phyloP scores from a whole-genome alignment of 176 grass and related monocot species.

The Stipa capillata region DNA sequence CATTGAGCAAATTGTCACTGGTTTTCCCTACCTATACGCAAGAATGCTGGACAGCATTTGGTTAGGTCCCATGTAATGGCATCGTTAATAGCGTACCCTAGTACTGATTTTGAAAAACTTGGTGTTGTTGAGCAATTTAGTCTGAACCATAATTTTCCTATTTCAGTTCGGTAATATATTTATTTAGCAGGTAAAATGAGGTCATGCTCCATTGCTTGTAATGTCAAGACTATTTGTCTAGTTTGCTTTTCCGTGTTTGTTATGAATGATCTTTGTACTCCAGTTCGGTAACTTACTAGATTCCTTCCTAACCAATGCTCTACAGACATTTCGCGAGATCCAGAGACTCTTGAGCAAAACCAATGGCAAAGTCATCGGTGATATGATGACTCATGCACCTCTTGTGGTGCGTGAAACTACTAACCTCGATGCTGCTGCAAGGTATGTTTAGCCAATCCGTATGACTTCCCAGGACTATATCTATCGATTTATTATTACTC shows the following conservation, averaged over 20 bases:
- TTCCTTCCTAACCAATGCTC: not conserved
- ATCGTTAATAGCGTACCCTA: not conserved
- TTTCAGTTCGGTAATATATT: not conserved
- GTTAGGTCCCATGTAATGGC: not conserved
- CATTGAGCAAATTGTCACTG: not conserved
- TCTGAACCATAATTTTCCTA: not conserved
- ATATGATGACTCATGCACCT: slow-evolving; percentile 80
- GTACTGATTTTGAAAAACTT: not conserved
- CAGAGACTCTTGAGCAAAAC: slow-evolving; percentile 89
- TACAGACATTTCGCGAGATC: slow-evolving; percentile 81
- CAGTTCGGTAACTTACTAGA: slow-evolving; percentile 11
- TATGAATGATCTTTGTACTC: not conserved
- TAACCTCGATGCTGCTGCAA: slow-evolving; percentile 86
- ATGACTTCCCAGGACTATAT: not conserved
- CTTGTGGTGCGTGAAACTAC: slow-evolving; percentile 79
- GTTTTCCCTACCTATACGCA: not conserved
- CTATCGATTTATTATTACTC: not conserved
- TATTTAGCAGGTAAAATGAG: not conserved
- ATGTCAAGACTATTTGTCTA: not conserved
- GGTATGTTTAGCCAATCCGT: slow-evolving; percentile 31
- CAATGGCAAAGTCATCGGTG: slow-evolving; percentile 66
- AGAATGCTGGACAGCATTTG: not conserved
- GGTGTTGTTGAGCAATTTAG: not conserved
- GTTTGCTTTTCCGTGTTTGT: not conserved
- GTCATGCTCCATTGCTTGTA: not conserved